Evolutionary conservation across 2,329 filamentous ascomycete genomes (phyloP), one percentile per base, ranked within the genome.

Genomic region (Monosporascus ibericus): DNA sequence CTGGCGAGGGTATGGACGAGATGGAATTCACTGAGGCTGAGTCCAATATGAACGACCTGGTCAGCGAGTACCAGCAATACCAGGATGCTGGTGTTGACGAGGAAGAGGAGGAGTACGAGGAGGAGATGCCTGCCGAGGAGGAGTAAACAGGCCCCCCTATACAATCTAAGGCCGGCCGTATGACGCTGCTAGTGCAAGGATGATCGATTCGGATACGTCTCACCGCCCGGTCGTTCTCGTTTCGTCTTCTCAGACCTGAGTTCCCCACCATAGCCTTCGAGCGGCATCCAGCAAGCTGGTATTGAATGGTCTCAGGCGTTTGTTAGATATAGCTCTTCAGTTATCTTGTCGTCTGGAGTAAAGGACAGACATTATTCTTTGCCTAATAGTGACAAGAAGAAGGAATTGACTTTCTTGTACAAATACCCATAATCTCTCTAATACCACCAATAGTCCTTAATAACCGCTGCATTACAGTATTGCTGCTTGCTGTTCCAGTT

Each of bases 11-110:
- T 80, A 99, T 99, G 94, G 94, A 99, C 79, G 94, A 99, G 87
- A 97, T 99, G 94, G 94, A 99, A 82, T 99, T 99, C 83, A 99
- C 94, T 72, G 94, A 99, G 85, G 94, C 94, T 67, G 94, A 99
- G 87, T 95, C 90, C 79, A 99, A 99, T 84, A 97, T 99, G 94
- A 97, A 99, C 82, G 94, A 99, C 76, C 81, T 99, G 72, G 92
- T 99, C 68, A 95, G 91, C 58, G 94, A 99, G 78, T 99, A 99
- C 83, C 94, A 97, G 85, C 94, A 99, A 78, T 99, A 99, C 86
- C 94, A 99, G 85, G 94, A 99, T 76, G 94, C 94, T 72, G 89
- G 90, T 69, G 85, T 96, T 76, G 95, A 94, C 57, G 94, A 99
- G 78, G 92, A 90, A 67, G 92, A 97, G 78, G 92, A 96, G 79